A percentile compares a stretch with the other conserved stretches of the same genome.
phyloP scores from a whole-genome alignment of 2,329 filamentous ascomycete species.

The Fusarium subtropicale region DNA sequence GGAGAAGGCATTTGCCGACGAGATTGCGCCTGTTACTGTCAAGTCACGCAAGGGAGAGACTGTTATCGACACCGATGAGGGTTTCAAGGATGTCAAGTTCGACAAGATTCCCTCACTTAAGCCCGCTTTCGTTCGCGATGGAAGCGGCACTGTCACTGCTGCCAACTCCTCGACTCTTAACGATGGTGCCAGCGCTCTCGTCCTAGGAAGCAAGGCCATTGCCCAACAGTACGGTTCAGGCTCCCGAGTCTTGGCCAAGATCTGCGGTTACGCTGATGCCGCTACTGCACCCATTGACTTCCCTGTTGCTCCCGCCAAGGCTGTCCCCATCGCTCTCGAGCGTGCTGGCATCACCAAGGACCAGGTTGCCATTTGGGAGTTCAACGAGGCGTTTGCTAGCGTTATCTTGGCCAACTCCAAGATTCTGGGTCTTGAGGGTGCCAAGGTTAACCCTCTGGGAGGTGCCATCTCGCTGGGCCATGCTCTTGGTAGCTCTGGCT shows the following conservation, averaged over 20 bases:
- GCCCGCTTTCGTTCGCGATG: conserved; percentile 89
- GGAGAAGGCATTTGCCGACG: conserved; percentile 83
- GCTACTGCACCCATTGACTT: conserved; percentile 94
- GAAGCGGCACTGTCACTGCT: conserved; percentile 90
- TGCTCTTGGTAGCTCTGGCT: conserved; percentile 92
- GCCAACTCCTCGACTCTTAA: conserved; percentile 95
- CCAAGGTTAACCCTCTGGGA: conserved; percentile 86
- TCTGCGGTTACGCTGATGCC: conserved; percentile 88
- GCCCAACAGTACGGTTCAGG: conserved; percentile 82
- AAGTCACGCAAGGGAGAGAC: conserved; percentile 85
- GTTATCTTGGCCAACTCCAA: conserved; percentile 96
- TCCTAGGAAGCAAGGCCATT: conserved; percentile 83
- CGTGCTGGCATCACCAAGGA: conserved; percentile 91
- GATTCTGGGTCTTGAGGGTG: conserved; percentile 83
- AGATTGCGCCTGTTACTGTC: conserved; percentile 89
- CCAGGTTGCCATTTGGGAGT: conserved; percentile 95
- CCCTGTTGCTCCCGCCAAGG: conserved; percentile 90
- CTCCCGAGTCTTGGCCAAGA: conserved; percentile 86
- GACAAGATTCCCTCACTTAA: conserved; percentile 90
- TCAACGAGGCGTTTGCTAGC: conserved; percentile 97
- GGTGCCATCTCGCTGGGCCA: conserved; percentile 94
- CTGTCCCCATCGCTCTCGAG: conserved; percentile 88
- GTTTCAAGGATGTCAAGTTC: conserved; percentile 85
- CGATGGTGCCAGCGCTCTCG: conserved; percentile 91
- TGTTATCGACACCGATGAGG: conserved; percentile 85